phyloP scores from a whole-genome alignment of 2,329 filamentous ascomycete species.

The Trichoderma endophyticum region DNA sequence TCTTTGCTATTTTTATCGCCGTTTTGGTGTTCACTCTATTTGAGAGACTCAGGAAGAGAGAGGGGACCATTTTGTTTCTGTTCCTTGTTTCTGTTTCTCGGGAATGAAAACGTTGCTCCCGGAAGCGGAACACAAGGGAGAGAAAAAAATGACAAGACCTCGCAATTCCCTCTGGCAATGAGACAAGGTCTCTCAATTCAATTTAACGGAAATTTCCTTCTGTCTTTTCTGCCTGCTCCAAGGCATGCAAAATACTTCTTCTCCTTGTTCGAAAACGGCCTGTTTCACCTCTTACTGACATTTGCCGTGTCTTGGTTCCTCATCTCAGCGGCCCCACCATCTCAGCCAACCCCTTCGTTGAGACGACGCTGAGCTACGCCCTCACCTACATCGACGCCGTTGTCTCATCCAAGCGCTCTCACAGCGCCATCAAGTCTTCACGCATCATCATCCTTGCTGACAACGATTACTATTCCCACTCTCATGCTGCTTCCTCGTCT shows the following conservation, averaged over 20 bases:
- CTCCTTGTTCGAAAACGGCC: background rate
- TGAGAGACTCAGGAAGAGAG: background rate
- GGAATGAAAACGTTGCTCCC: background rate
- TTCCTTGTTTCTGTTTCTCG: background rate
- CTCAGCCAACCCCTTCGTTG: slow-evolving; percentile 76
- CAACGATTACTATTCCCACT: slow-evolving; percentile 89
- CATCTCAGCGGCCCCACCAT: slow-evolving; percentile 43
- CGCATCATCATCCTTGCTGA: slow-evolving; percentile 87
- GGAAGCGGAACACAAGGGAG: background rate
- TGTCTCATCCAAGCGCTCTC: slow-evolving; percentile 35
- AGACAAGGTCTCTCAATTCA: slow-evolving; percentile 10
- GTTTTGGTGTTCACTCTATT: background rate
- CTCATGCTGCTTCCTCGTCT: slow-evolving; percentile 32
- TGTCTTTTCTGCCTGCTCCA: background rate
- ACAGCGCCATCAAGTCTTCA: slow-evolving; percentile 58
- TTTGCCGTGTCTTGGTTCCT: background rate
- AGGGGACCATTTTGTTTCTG: background rate
- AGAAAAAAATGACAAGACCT: background rate
- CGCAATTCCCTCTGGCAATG: background rate
- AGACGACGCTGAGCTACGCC: slow-evolving; percentile 83
- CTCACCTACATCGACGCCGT: slow-evolving; percentile 69
- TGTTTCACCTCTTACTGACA: background rate
- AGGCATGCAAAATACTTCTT: background rate
- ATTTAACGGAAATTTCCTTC: background rate
- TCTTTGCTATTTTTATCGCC: background rate